Evolutionary conservation across 2,329 filamentous ascomycete genomes (phyloP).

Genomic region (Cryphonectria nitschkei): DNA sequence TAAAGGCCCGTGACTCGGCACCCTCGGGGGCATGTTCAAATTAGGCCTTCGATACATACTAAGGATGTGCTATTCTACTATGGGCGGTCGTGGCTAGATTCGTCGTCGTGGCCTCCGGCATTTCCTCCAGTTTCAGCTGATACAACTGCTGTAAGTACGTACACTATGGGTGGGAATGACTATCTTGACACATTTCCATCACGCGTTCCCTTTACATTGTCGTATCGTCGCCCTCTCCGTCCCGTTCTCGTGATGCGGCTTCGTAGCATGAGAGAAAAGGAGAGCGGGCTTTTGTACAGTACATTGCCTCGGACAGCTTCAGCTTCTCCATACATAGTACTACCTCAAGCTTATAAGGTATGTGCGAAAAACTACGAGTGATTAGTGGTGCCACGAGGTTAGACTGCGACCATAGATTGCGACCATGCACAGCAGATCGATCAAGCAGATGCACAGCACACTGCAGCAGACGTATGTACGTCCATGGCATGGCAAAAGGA

Average conservation of each 20-base stretch:
- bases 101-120: background rate
- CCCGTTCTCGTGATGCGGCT: background rate
- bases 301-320: background rate
- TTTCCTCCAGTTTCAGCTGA: background rate
- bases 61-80: background rate
- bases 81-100: background rate
- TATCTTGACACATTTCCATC: conserved; percentile 19
- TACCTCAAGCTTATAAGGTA: background rate
- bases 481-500: background rate
- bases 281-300: background rate
- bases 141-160: background rate
- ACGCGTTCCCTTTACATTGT: background rate
- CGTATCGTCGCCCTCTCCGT: background rate
- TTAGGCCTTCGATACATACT: background rate
- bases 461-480: background rate
- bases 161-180: background rate
- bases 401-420: background rate
- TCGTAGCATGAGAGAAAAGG: background rate
- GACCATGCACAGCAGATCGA: background rate
- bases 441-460: background rate
- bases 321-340: background rate
- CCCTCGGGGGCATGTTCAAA: background rate
- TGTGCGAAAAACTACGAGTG: too few species aligned
- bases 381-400: background rate
- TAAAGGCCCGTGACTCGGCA: background rate